These are phyloP conservation scores for Aspergillus viridinutans DNA, from an alignment of 2,329 filamentous ascomycete genomes.

Conservation along the genomic window DNA sequence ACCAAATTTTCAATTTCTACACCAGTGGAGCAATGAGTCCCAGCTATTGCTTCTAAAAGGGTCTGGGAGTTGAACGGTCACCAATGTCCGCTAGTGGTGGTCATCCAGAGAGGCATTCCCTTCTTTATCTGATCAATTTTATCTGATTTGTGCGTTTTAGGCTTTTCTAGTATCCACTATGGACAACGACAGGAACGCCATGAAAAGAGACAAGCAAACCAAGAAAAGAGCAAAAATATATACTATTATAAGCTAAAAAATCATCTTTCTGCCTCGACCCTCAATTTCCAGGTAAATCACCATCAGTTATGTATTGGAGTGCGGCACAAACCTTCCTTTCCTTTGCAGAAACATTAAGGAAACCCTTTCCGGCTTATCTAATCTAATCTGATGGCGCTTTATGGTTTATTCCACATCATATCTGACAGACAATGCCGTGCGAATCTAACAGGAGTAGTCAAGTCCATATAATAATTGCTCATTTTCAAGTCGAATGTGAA, in stretches of 20 bases:
- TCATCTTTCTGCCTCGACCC: not conserved
- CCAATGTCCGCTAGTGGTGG: too few relatives aligned
- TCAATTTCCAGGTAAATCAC: too few relatives aligned
- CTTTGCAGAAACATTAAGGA: too few relatives aligned
- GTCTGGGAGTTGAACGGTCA: too few relatives aligned
- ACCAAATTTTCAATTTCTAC: too few relatives aligned
- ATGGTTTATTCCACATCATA: too few relatives aligned
- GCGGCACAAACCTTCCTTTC: too few relatives aligned
- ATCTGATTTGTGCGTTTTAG: not conserved
- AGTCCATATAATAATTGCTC: not conserved
- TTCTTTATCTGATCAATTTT: not conserved
- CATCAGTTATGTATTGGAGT: too few relatives aligned
- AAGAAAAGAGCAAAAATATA: not conserved
- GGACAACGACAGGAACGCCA: not conserved
- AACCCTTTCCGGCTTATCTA: not conserved
- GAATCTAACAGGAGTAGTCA: not conserved
- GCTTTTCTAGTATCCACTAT: not conserved
- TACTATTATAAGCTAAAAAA: not conserved
- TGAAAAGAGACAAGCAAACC: not conserved
- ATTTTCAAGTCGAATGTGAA: not conserved
- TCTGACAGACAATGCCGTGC: too few relatives aligned
- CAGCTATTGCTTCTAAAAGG: too few relatives aligned
- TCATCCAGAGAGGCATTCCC: not conserved
- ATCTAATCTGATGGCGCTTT: constrained; percentile 5
- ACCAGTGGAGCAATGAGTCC: too few relatives aligned